A percentile compares a stretch with the other conserved stretches of the same genome.
Conservation (phyloP, 140 eudicot genomes). For the Oenanthe javanica region DNA sequence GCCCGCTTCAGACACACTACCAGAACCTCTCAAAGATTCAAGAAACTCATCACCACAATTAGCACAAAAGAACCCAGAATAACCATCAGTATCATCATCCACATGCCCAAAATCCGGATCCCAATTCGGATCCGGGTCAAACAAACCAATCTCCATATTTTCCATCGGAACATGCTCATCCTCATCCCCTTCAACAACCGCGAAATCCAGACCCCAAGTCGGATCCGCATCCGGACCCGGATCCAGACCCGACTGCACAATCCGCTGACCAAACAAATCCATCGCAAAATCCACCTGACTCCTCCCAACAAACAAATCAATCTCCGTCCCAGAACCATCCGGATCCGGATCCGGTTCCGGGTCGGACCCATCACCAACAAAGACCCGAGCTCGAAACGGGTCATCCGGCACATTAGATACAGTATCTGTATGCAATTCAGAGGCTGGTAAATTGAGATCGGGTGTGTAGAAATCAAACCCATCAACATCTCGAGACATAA, state of each 20-base stretch:
- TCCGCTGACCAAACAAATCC: slow-evolving; percentile 23
- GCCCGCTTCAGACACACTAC: not conserved
- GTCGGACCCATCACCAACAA: not conserved
- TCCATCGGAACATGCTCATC: not conserved
- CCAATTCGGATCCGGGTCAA: slow-evolving; percentile 11
- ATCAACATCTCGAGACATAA: not conserved
- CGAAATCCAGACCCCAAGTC: slow-evolving; percentile 6
- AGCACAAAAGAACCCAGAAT: slow-evolving; percentile 14
- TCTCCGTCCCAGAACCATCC: not conserved
- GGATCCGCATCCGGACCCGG: not conserved
- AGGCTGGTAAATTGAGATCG: slow-evolving; percentile 7
- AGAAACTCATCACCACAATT: slow-evolving; percentile 10
- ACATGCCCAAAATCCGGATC: not conserved
- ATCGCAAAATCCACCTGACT: slow-evolving; percentile 26
- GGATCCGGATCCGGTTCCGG: slow-evolving; percentile 6
- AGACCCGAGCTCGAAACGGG: not conserved
- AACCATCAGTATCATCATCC: slow-evolving; percentile 1
- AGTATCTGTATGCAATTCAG: not conserved
- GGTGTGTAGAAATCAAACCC: slow-evolving; percentile 11
- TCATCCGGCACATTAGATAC: not conserved
- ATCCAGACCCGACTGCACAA: not conserved
- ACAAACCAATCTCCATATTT: not conserved
- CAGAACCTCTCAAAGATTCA: slow-evolving; percentile 1
- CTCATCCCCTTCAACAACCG: slow-evolving; percentile 16
- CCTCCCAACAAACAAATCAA: slow-evolving; percentile 13